Evolutionary conservation across 164 flowering plant genomes (phyloP).

Genomic region (Vitis rotundifolia): DNA sequence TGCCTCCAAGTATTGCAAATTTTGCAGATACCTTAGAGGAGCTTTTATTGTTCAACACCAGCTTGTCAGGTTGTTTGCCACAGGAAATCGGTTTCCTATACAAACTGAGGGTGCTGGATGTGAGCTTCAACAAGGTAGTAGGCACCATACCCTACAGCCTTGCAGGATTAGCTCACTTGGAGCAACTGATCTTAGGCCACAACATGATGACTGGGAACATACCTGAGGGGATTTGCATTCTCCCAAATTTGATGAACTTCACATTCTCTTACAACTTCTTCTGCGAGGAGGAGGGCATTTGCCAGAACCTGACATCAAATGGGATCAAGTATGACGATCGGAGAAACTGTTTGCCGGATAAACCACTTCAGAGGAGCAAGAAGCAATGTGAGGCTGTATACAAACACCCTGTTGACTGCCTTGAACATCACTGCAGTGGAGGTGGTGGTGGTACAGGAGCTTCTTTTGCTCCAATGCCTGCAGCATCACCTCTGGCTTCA

Average conservation of each 20-base stretch:
- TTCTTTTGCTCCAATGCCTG: conserved; percentile 7
- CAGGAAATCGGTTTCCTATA: conserved; percentile 64
- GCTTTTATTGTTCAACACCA: conserved; percentile 57
- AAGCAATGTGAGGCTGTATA: conserved; percentile 49
- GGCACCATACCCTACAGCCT: conserved; percentile 70
- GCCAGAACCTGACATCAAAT: conserved; percentile 55
- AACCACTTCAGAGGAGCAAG: conserved; percentile 63
- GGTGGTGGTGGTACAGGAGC: conserved; percentile 8
- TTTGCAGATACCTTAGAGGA: conserved; percentile 62
- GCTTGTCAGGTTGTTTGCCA: conserved; percentile 66
- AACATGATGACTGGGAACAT: conserved; percentile 56
- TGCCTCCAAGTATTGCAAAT: conserved; percentile 58
- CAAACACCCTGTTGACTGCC: conserved; percentile 61
- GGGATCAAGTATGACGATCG: conserved; percentile 57
- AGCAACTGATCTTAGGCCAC: conserved; percentile 57
- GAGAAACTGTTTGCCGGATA: conserved; percentile 68
- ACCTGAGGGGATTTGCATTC: conserved; percentile 48
- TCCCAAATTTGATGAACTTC: conserved; percentile 61
- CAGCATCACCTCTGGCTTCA: conserved; percentile 23
- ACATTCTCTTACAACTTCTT: conserved; percentile 73
- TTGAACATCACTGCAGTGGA: conserved; percentile 28
- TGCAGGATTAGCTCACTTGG: conserved; percentile 52
- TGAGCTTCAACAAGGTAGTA: conserved; percentile 61
- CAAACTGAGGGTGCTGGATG: conserved; percentile 62
- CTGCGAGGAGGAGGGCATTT: conserved; percentile 63